phyloP scores from a whole-genome alignment of 2,329 filamentous ascomycete genomes.

The Periglandula ipomoeae region DNA sequence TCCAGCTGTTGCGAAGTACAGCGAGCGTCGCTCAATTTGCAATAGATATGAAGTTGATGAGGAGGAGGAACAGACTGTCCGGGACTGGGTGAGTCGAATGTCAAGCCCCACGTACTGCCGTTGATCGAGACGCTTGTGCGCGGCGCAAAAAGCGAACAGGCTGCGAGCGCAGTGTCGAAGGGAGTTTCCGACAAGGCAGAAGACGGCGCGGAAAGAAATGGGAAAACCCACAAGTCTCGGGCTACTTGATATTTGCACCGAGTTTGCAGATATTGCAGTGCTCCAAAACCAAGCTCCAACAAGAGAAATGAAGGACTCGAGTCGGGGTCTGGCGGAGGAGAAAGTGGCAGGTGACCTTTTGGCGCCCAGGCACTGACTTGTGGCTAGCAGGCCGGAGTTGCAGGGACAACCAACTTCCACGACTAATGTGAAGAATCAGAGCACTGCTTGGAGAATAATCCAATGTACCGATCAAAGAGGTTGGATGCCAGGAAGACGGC shows the following conservation, averaged over 20 bases:
- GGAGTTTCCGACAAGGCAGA: neutral
- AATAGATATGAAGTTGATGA: conserved; percentile 1
- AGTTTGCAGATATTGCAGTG: neutral
- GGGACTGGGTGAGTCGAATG: neutral
- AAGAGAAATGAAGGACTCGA: neutral
- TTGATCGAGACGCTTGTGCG: neutral
- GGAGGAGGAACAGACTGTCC: conserved; percentile 3
- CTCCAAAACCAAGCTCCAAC: neutral
- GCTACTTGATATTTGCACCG: no score
- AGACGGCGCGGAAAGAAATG: no score
- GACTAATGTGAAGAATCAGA: neutral
- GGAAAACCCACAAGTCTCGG: no score
- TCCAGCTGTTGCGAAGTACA: conserved; percentile 4
- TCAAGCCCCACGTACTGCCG: neutral
- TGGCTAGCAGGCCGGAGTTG: neutral
- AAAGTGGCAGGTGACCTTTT: conserved; percentile 5
- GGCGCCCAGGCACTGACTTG: conserved; percentile 3
- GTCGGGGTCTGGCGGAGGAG: neutral
- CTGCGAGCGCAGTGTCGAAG: neutral
- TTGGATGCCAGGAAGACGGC: no score
- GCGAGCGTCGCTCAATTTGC: conserved; percentile 6
- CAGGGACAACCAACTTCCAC: neutral
- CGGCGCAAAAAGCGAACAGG: neutral
- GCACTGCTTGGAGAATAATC: neutral
- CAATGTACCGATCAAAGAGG: no score